Evolutionary conservation across 2,329 filamentous ascomycete species (phyloP).

Genomic region (Neonectria faginata): DNA sequence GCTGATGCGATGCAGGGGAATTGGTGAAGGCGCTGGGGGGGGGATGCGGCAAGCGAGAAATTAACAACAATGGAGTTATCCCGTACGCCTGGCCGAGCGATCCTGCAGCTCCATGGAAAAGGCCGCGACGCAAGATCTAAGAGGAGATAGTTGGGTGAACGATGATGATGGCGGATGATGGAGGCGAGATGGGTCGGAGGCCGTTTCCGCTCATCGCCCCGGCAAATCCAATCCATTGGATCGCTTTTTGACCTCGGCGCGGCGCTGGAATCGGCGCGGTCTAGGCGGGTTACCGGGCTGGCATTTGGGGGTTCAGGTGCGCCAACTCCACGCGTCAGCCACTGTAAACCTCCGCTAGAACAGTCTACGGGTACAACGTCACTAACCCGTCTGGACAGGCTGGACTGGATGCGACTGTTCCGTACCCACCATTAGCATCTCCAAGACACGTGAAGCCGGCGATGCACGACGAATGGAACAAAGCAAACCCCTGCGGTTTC

Average conservation of each 20-base stretch:
- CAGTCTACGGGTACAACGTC: not conserved
- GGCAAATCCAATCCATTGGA: conserved; percentile 23
- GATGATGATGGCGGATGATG: conserved; percentile 23
- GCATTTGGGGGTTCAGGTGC: not conserved
- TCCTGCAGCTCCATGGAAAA: conserved; percentile 40
- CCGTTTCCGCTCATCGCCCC: conserved; percentile 25
- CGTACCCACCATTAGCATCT: not conserved
- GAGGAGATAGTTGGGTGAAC: conserved; percentile 6
- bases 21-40: conserved; percentile 18
- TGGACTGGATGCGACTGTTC: conserved; percentile 10
- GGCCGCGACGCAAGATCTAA: not conserved
- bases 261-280: conserved; percentile 24
- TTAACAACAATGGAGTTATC: conserved; percentile 7
- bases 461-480: not conserved
- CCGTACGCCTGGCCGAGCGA: conserved; percentile 30
- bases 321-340: not conserved
- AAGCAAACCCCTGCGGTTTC: conserved; percentile 9
- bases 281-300: not conserved
- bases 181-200: conserved; percentile 24
- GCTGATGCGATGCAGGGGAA: conserved; percentile 8
- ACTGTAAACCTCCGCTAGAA: not conserved
- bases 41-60: conserved; percentile 20
- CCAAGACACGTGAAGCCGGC: conserved; percentile 24
- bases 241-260: conserved; percentile 32
- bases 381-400: not conserved